Base-by-base conservation (phyloP, 2,329 filamentous ascomycete species). In the Colletotrichum cordylinicola region DNA sequence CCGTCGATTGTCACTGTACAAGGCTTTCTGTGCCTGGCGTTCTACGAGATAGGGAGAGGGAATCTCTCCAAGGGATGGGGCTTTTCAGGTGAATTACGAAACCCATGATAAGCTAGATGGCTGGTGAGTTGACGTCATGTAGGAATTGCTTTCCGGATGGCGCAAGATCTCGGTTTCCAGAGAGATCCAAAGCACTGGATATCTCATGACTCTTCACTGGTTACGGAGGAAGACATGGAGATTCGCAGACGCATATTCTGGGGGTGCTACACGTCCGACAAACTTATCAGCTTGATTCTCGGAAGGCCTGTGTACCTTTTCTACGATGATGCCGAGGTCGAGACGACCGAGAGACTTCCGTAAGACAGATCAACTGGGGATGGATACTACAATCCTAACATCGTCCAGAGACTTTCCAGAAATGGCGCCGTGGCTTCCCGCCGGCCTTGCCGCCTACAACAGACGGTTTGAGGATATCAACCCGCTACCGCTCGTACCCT, bases 111-210 rank as follows among this genome's bases (percentile, higher is more conserved):
- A n/a, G n/a, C n/a, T n/a, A n/a, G n/a, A n/a, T n/a, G n/a, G n/a
- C n/a, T n/a, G n/a, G n/a, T n/a, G 43, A 52, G 12, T 52, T 52
- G 43, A 52, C 15, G 24, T 43, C 18, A 7, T 16, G n/a, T 15
- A 64, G 80, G 81, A 6, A 82, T 82, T 31, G 81, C 81, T 2
- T 82, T 82, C 58, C 80, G 80, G 1, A 82, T 82, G 78, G 81
- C 78, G 2, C 80, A 82, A 58, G 81, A 82, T 39, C 68, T 82
- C 9, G 81, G 81, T 12, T 80, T 82, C 21, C 81, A 82, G 65
- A 78, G 77, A 67, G 80, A 81, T 16, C 80, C 80, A 2, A 77
- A 78, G n/a, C 58, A 72, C 6, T 82, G 79, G 79, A 58, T 79
- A 0, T 69, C 71, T 0, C 71, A 78, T 18, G 79, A 82, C 18